A percentile compares a stretch with the other conserved stretches of the same genome.
These are phyloP conservation scores for Colletotrichum eleusines DNA, from an alignment of 2,329 filamentous ascomycete genomes.

Conservation along the genomic window DNA sequence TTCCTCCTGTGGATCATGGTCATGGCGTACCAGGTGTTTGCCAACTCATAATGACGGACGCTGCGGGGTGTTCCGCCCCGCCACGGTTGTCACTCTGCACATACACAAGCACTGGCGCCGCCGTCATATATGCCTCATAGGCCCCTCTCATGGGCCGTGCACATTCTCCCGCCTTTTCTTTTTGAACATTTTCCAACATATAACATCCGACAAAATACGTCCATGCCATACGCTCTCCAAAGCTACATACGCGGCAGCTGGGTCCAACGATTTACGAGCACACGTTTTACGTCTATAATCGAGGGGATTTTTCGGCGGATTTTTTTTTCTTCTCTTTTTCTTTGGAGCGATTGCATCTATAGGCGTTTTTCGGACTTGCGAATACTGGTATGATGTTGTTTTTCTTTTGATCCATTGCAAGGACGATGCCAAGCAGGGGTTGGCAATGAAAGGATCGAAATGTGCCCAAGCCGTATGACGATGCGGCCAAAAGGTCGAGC, in stretches of 20 bases:
- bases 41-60: constrained; percentile 30
- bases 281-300: neutral
- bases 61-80: neutral
- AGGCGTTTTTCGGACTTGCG: neutral
- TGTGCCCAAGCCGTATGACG: neutral
- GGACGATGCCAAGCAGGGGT: neutral
- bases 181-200: neutral
- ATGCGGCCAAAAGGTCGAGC: neutral
- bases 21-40: constrained; percentile 75
- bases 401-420: neutral
- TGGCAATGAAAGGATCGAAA: neutral
- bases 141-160: too few relatives aligned
- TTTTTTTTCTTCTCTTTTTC: neutral
- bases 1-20: constrained; percentile 78
- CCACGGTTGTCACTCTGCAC: neutral
- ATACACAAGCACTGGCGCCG: neutral
- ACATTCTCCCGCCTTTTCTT: neutral
- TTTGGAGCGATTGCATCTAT: neutral
- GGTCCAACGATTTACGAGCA: neutral
- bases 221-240: neutral
- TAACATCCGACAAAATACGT: neutral
- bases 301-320: neutral
- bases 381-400: neutral
- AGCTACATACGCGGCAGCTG: neutral
- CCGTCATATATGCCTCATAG: neutral